These are phyloP conservation scores for Capsicum chinense DNA, from an alignment of 257 asterid genomes.

Conservation along the genomic window DNA sequence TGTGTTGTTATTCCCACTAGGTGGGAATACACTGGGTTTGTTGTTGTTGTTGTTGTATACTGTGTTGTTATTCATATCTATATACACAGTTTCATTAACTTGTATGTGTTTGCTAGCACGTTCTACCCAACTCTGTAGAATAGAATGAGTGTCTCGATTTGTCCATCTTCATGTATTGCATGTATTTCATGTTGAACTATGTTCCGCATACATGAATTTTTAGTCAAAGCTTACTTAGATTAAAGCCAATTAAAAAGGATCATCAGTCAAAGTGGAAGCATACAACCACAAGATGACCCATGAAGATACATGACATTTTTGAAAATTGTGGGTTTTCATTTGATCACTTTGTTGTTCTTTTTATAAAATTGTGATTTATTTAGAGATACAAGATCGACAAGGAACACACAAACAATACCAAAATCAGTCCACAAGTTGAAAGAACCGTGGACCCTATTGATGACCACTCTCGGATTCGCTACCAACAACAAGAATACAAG, in stretches of 20 bases:
- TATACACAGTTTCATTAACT: neutral
- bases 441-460: no score
- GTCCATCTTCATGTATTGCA: constrained; percentile 19
- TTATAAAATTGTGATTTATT: neutral
- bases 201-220: neutral
- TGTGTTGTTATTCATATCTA: neutral
- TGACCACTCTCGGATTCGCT: no score
- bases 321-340: neutral
- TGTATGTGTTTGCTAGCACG: neutral
- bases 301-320: constrained; percentile 15
- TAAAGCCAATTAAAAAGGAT: neutral
- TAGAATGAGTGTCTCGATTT: neutral
- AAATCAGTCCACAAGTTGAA: no score
- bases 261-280: constrained; percentile 3
- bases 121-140: neutral
- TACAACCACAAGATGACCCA: neutral
- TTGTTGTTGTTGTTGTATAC: no score
- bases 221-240: constrained; percentile 23
- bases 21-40: no score
- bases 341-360: neutral
- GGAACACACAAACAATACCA: no score
- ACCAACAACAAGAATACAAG: no score
- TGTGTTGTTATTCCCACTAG: constrained; percentile 1
- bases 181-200: neutral
- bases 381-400: no score